Evolutionary conservation across 345 rosid species (phyloP), one percentile per base, ranked within the genome.

Genomic region (Turnera subulata): DNA sequence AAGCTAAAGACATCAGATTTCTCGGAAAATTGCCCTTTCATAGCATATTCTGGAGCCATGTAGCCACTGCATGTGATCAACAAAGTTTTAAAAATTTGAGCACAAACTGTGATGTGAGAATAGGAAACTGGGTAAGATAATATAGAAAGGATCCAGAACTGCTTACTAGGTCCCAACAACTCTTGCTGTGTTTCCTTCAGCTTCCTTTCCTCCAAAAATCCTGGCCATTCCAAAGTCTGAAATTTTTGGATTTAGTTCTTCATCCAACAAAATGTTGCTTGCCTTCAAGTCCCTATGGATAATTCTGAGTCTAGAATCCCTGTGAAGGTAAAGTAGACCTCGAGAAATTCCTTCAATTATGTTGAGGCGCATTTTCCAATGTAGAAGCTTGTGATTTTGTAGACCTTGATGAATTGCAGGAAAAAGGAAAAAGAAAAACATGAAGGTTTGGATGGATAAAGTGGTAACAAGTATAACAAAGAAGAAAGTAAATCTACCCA

Each of bases 21-120:
- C 53, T 77, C 69, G 1, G 75, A 84, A 43, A 73, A 79, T 1
- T 40, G 7, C 6, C 81, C 86, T 61, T 48, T 50, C 59, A 80
- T 73, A 39, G 76, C 76, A 64, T 77, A 77, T 61, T 84, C 76
- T 0, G 73, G 80, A 22, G 82, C 53, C 85, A 80, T 83, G 21
- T 76, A 83, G 5, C 80, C 86, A 4, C 77, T 78, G 64, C 50
- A 66, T 59, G 33, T 44, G 15, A 23, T 1, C 1, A 55, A 39
- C 24, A 6, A 35, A 32, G 5, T 7, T n/a, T 14, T 37, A 42
- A 33, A 25, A 40, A 13, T 29, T 55, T 40, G 24, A 38, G 61
- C 26, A 55, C 56, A 26, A 55, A 38, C 26, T n/a, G n/a, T n/a
- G n/a, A n/a, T n/a, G n/a, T n/a, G n/a, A n/a, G n/a, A n/a, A n/a